A percentile compares a stretch with the other conserved stretches of the same genome.
phyloP scores from a whole-genome alignment of 768 basidiomycete species.

The Russula abietina region DNA sequence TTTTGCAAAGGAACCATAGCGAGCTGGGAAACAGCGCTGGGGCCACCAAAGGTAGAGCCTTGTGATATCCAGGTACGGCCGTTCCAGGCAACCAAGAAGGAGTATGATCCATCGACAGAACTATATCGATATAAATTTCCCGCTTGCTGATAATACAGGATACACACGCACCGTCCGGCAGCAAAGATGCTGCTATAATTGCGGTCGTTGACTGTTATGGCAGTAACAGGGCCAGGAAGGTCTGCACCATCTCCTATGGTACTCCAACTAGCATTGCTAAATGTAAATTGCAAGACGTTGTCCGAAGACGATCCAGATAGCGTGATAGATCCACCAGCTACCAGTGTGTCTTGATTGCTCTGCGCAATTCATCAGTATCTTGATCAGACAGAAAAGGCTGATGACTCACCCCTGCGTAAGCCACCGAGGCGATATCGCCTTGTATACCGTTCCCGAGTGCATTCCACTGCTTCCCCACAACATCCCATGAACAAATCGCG shows the following conservation, averaged over 20 bases:
- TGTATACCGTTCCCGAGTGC: slow-evolving; percentile 71
- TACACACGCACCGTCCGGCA: slow-evolving; percentile 66
- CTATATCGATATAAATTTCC: slow-evolving; percentile 30
- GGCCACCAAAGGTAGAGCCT: slow-evolving; percentile 49
- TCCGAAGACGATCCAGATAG: slow-evolving; percentile 56
- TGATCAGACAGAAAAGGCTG: slow-evolving; percentile 1
- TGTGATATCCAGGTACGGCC: slow-evolving; percentile 68
- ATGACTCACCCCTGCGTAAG: slow-evolving; percentile 70
- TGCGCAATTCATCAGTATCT: slow-evolving; percentile 30
- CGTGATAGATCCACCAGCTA: slow-evolving; percentile 76
- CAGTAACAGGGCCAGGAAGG: slow-evolving; percentile 86
- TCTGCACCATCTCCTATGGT: slow-evolving; percentile 51
- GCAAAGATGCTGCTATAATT: slow-evolving; percentile 84
- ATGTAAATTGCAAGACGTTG: slow-evolving; percentile 69
- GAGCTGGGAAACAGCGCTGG: slow-evolving; percentile 72
- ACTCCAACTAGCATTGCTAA: slow-evolving; percentile 71
- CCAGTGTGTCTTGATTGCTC: slow-evolving; percentile 59
- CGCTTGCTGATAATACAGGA: not conserved
- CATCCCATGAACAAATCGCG: slow-evolving; percentile 74
- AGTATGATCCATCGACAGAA: slow-evolving; percentile 49
- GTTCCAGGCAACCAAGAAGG: slow-evolving; percentile 84
- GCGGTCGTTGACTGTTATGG: slow-evolving; percentile 75
- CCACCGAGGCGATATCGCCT: slow-evolving; percentile 74
- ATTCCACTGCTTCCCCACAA: slow-evolving; percentile 66
- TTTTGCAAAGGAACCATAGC: slow-evolving; percentile 84